phyloP scores from a whole-genome alignment of 1,284 basidiomycete genomes.

The Omphalotus olearius region DNA sequence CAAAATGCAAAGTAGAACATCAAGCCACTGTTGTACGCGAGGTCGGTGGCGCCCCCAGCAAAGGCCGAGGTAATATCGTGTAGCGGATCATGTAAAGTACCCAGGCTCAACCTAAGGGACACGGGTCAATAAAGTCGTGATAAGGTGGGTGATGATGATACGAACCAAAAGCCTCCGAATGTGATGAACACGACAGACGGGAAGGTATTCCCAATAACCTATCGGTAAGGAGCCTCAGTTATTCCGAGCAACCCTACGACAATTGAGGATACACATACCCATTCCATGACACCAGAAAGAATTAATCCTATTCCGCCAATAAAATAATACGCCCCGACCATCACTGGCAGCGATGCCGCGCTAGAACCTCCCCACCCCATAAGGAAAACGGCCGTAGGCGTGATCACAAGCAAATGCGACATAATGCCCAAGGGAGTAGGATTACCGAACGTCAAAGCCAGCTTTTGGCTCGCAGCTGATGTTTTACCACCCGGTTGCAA shows the following conservation, averaged over 20 bases:
- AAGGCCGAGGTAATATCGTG: conserved; percentile 15
- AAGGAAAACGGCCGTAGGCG: conserved; percentile 18
- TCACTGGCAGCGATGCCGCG: conserved; percentile 12
- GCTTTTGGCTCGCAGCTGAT: background rate
- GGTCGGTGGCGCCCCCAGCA: conserved; percentile 8
- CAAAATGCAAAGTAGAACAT: conserved; percentile 21
- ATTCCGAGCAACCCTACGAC: background rate
- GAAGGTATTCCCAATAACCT: conserved; percentile 22
- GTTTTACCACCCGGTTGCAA: conserved; percentile 16
- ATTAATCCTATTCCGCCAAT: conserved; percentile 19
- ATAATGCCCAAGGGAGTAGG: conserved; percentile 19
- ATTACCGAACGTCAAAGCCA: conserved; percentile 17
- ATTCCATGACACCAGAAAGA: conserved; percentile 19
- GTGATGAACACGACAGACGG: conserved; percentile 19
- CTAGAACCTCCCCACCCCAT: conserved; percentile 18
- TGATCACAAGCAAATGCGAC: conserved; percentile 15
- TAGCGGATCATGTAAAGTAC: conserved; percentile 16
- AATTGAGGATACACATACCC: conserved; percentile 14
- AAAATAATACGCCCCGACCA: conserved; percentile 19
- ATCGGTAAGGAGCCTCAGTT: background rate
- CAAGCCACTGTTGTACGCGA: conserved; percentile 17
- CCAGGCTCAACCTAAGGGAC: conserved; percentile 17
- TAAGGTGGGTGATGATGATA: background rate
- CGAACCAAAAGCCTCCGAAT: conserved; percentile 21
- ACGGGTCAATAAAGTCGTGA: background rate